Conservation (phyloP, 2,329 filamentous ascomycete species). For the Calonectria pseudoturangicola region DNA sequence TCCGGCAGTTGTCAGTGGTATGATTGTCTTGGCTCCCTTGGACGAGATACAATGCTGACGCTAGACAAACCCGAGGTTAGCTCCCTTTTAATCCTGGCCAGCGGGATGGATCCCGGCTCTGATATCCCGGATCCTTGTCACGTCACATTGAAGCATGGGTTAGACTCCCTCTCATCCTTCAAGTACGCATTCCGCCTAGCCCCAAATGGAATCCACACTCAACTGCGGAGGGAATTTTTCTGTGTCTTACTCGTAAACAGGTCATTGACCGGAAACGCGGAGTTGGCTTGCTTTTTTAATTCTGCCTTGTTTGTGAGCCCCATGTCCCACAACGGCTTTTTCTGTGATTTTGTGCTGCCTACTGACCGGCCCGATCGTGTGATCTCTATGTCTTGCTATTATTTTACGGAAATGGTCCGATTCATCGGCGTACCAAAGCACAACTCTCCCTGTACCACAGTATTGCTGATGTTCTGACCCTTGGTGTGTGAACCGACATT, state of each 20-base stretch:
- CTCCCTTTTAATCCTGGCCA: not conserved
- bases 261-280: conserved; percentile 9
- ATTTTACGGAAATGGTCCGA: conserved; percentile 19
- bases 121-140: conserved; percentile 10
- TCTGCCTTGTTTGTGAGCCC: not conserved
- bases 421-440: not conserved
- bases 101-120: conserved; percentile 21
- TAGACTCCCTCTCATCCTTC: conserved; percentile 3
- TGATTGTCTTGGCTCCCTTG: not conserved
- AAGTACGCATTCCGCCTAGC: not conserved
- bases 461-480: not conserved
- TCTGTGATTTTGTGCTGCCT: not conserved
- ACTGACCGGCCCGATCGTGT: conserved; percentile 10
- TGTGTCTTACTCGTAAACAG: conserved; percentile 6
- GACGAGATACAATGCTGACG: conserved; percentile 34
- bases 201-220: not conserved
- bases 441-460: not conserved
- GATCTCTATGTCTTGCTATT: conserved; percentile 24
- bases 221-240: not conserved
- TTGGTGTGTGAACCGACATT: not conserved
- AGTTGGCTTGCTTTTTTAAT: not conserved
- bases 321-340: not conserved
- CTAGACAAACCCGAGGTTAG: not conserved
- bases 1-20: conserved; percentile 29
- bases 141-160: conserved; percentile 19